Conservation (phyloP, 1,139 yeast species). For the Saccharomyces hybrid region DNA sequence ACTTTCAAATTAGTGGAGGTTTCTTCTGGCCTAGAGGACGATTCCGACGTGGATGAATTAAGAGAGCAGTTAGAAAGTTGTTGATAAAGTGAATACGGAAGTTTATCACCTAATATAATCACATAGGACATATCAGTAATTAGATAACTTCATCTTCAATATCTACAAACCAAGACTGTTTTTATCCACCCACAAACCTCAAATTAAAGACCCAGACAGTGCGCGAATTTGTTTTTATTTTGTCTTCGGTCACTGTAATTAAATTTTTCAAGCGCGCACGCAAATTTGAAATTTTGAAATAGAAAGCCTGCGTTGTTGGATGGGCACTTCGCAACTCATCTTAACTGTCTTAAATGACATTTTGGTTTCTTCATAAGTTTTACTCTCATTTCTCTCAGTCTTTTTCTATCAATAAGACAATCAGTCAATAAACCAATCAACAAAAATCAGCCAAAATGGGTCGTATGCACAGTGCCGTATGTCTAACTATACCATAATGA, state of each 20-base stretch:
- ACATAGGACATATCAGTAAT: background rate
- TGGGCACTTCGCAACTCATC: no score
- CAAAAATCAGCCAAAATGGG: slow-evolving; percentile 52
- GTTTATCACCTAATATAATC: background rate
- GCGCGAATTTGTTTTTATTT: no score
- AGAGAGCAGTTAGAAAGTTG: slow-evolving; percentile 18
- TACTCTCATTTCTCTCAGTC: background rate
- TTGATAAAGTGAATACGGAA: background rate
- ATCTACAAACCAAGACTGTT: no score
- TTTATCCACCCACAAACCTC: no score
- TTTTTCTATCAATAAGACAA: background rate
- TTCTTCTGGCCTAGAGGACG: slow-evolving; percentile 29
- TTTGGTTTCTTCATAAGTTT: no score
- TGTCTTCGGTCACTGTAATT: no score
- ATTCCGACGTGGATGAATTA: slow-evolving; percentile 27
- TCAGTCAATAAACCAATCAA: slow-evolving; percentile 10
- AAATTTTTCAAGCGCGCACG: no score
- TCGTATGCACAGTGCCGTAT: slow-evolving; percentile 76
- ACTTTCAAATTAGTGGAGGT: slow-evolving; percentile 29
- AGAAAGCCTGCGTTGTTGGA: no score
- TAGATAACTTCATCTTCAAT: no score
- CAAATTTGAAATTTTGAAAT: no score
- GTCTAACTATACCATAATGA: slow-evolving; percentile 29
- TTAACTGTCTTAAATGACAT: no score
- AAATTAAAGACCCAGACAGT: no score